Evolutionary conservation across 208 protist genomes (phyloP).

Genomic region (Borovskyia barvae): DNA sequence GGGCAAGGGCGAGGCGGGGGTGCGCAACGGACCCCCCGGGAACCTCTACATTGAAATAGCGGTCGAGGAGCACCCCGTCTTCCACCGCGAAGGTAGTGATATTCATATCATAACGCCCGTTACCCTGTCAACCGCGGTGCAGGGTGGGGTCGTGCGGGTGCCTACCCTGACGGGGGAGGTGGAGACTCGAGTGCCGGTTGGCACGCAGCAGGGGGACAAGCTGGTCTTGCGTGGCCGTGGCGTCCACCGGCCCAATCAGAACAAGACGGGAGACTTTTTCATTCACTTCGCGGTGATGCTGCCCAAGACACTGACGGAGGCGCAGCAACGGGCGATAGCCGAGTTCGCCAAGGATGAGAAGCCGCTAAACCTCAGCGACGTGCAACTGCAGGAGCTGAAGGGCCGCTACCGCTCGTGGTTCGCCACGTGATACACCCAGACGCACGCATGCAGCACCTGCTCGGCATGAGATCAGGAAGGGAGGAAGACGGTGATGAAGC

Average conservation of each 20-base stretch:
- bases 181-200: slow-evolving; percentile 79
- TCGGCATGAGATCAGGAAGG: no score
- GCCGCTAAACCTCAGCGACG: slow-evolving; percentile 65
- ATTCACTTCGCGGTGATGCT: slow-evolving; percentile 89
- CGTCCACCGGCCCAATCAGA: slow-evolving; percentile 81
- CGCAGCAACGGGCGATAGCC: slow-evolving; percentile 74
- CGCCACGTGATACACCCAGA: no score
- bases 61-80: slow-evolving; percentile 85
- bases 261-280: slow-evolving; percentile 84
- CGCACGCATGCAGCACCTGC: no score
- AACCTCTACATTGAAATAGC: slow-evolving; percentile 90
- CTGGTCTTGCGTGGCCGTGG: slow-evolving; percentile 82
- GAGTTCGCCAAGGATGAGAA: slow-evolving; percentile 86
- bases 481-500: no score
- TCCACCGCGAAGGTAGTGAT: slow-evolving; percentile 83
- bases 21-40: slow-evolving; percentile 85
- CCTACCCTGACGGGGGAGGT: slow-evolving; percentile 83
- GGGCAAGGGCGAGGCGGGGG: slow-evolving; percentile 84
- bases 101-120: slow-evolving; percentile 85
- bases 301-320: slow-evolving; percentile 78
- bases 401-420: slow-evolving; percentile 83
- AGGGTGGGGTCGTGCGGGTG: slow-evolving; percentile 75
- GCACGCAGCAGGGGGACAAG: slow-evolving; percentile 90
- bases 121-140: slow-evolving; percentile 69
- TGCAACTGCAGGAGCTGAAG: slow-evolving; percentile 84